Conservation (phyloP, 2,329 filamentous ascomycete genomes). For the Pseudocercospora eumusae region DNA sequence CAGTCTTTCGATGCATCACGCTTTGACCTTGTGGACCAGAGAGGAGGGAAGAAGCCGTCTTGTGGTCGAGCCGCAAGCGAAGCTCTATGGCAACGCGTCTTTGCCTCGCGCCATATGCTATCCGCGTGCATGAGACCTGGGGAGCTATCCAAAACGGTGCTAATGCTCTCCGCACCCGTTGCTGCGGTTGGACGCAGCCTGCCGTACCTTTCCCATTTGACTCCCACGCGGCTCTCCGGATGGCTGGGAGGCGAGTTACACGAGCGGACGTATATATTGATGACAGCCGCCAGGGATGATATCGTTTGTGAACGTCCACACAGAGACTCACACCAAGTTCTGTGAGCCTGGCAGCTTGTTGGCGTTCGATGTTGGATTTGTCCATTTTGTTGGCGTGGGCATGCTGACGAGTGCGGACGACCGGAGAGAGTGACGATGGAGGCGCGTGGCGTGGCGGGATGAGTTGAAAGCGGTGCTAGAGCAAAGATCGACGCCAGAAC, state of each 20-base stretch:
- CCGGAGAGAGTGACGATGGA: background rate
- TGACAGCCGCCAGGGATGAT: background rate
- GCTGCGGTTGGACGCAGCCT: slow-evolving; percentile 28
- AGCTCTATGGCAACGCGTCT: slow-evolving; percentile 20
- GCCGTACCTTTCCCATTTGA: slow-evolving; percentile 22
- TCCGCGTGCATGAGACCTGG: slow-evolving; percentile 25
- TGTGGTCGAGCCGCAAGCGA: slow-evolving; percentile 20
- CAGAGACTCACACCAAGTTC: background rate
- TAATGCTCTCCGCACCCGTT: slow-evolving; percentile 26
- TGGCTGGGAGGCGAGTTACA: slow-evolving; percentile 19
- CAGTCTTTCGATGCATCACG: slow-evolving; percentile 21
- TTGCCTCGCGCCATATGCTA: slow-evolving; percentile 21
- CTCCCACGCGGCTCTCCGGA: slow-evolving; percentile 23
- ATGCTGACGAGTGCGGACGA: background rate
- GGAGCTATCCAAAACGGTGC: slow-evolving; percentile 32
- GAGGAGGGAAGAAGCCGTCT: slow-evolving; percentile 18
- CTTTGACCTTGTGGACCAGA: slow-evolving; percentile 21
- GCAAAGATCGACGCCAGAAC: slow-evolving; percentile 2
- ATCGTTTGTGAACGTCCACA: background rate
- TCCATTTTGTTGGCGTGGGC: background rate
- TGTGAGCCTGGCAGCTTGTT: background rate
- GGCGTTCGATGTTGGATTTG: background rate
- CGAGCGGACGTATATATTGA: background rate
- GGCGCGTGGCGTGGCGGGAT: slow-evolving; percentile 1
- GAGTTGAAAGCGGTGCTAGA: slow-evolving; percentile 2